phyloP scores from a whole-genome alignment of 2,329 filamentous ascomycete genomes.

The Colletotrichum godetiae region DNA sequence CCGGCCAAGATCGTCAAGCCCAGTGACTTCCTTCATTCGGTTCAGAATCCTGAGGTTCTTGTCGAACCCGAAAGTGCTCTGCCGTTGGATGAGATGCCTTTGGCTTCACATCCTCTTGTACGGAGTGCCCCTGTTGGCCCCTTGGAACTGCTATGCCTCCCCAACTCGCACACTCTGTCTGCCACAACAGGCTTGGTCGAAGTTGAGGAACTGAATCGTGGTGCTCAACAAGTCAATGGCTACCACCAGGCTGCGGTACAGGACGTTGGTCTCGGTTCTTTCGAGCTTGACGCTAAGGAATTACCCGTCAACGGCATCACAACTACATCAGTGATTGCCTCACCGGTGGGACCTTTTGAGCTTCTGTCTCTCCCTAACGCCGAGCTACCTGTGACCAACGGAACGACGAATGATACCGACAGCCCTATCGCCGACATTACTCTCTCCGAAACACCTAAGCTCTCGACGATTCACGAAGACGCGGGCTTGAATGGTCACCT shows the following conservation, averaged over 20 bases:
- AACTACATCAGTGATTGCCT: neutral
- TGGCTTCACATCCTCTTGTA: neutral
- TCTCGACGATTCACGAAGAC: slow-evolving; percentile 28
- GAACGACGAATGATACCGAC: neutral
- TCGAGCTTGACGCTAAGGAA: neutral
- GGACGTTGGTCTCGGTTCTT: neutral
- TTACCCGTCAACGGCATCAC: neutral
- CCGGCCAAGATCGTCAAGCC: slow-evolving; percentile 26
- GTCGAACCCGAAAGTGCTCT: neutral
- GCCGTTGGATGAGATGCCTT: neutral
- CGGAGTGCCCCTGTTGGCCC: slow-evolving; percentile 50
- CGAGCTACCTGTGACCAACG: neutral
- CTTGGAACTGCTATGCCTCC: slow-evolving; percentile 61
- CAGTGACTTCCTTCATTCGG: neutral
- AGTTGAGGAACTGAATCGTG: neutral
- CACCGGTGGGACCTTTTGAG: slow-evolving; percentile 54
- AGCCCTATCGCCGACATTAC: neutral
- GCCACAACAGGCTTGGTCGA: neutral
- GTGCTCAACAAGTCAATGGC: neutral
- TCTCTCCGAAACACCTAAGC: neutral
- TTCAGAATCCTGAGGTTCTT: neutral
- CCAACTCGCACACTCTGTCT: slow-evolving; percentile 55
- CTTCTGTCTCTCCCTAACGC: slow-evolving; percentile 69
- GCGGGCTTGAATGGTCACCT: slow-evolving; percentile 3
- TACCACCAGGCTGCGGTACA: too few relatives aligned